Conservation (phyloP, 164 flowering plant genomes). For the Aristolochia fimbriata region DNA sequence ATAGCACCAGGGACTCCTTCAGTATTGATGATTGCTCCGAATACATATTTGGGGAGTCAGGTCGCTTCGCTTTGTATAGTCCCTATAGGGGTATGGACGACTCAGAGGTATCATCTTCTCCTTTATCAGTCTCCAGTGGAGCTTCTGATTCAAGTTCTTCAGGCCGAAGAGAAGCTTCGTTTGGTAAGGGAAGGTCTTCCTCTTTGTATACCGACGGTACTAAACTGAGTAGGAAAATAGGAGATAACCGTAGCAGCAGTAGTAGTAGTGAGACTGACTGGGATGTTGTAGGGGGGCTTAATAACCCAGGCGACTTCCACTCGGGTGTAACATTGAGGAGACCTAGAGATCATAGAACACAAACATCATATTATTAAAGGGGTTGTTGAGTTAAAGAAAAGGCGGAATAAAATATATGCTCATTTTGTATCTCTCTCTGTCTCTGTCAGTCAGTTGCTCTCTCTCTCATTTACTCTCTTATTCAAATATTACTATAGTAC, state of each 20-base stretch:
- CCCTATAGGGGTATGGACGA: slow-evolving; percentile 32
- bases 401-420: slow-evolving; percentile 1
- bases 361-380: slow-evolving; percentile 3
- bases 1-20: slow-evolving; percentile 60
- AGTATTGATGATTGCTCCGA: slow-evolving; percentile 71
- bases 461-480: too few relatives aligned
- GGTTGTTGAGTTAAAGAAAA: background rate
- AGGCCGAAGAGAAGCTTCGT: background rate
- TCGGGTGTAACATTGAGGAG: slow-evolving; percentile 5
- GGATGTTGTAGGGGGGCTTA: background rate
- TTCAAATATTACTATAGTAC: too few relatives aligned
- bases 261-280: slow-evolving; percentile 5
- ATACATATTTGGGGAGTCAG: slow-evolving; percentile 41
- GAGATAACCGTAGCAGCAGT: slow-evolving; percentile 1
- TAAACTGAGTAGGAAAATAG: background rate
- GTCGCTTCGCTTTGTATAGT: slow-evolving; percentile 27
- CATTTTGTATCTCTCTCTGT: too few relatives aligned
- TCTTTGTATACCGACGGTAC: background rate
- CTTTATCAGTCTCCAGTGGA: slow-evolving; percentile 4
- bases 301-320: background rate
- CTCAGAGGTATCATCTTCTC: slow-evolving; percentile 25
- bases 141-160: background rate
- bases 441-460: too few relatives aligned
- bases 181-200: background rate
- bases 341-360: slow-evolving; percentile 2